Evolutionary conservation across 371 early-diverging fungal genomes (phyloP), one percentile per base, ranked within the genome.

Genomic region (Sporodiniella umbellata): DNA sequence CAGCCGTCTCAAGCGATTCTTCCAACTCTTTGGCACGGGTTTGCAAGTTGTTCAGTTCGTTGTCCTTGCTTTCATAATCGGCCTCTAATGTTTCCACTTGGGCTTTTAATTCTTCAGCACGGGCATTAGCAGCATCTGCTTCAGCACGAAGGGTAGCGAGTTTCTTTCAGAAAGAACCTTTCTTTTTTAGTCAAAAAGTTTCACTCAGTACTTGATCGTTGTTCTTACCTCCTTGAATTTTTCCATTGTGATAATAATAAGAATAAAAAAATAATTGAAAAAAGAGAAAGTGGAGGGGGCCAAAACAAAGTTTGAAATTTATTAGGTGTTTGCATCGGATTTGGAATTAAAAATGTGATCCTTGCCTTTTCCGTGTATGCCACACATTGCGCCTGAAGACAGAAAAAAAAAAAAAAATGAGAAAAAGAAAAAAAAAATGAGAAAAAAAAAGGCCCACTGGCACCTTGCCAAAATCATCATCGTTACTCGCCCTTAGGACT

Each of bases 101-200:
- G 31, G 50, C 53, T 65, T 87, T 83, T 37, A 85, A 75, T 11
- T 74, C 67, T 19, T 85, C 83, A 44, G 87, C 87, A 35, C 89
- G 86, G 46, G 68, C 70, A 33, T 57, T 64, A 46, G 86, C 84
- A 21, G 71, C 71, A 22, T 89, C 89, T 42, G 80, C 73, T 66
- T 91, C 89, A 37, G 69, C 66, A 48, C 89, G 88, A 51, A 88
- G 79, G 30, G 56, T 48, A 48, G 72, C 66, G 51, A 90, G 62
- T 82, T 85, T 88, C 90, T 90, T 28, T 28, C 4, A 28, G 30
- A 28, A 28, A 28, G 10, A 28, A 28, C n/a, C n/a, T n/a, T n/a
- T n/a, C n/a, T n/a, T n/a, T n/a, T n/a, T n/a, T n/a, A n/a, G n/a
- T n/a, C n/a, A n/a, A n/a, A n/a, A n/a, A n/a, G n/a, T n/a, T n/a